phyloP scores from a whole-genome alignment of 1,139 yeast genomes.

The Pichia sp. region DNA sequence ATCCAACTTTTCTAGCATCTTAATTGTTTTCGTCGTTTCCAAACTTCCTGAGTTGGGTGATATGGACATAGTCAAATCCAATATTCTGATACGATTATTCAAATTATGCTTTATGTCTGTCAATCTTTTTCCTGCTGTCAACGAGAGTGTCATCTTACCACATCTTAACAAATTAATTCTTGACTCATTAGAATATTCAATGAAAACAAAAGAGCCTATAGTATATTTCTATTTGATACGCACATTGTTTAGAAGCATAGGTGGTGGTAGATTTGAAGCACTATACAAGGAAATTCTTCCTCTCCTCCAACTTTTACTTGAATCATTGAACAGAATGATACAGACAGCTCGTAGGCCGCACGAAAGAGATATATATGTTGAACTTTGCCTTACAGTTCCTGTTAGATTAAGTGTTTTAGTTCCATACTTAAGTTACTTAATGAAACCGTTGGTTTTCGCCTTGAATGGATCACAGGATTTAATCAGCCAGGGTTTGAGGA shows the following conservation, averaged over 20 bases:
- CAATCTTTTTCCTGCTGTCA: slow-evolving; percentile 77
- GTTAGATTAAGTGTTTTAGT: slow-evolving; percentile 88
- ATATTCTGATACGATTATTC: slow-evolving; percentile 76
- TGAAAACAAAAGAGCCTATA: slow-evolving; percentile 87
- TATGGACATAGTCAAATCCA: slow-evolving; percentile 69
- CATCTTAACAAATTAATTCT: slow-evolving; percentile 78
- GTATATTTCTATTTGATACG: slow-evolving; percentile 84
- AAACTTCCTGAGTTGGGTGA: slow-evolving; percentile 76
- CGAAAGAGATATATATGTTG: slow-evolving; percentile 90
- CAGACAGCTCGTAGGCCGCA: slow-evolving; percentile 80
- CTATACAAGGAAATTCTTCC: slow-evolving; percentile 91
- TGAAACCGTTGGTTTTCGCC: slow-evolving; percentile 88
- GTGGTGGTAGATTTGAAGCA: slow-evolving; percentile 92
- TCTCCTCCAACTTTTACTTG: slow-evolving; percentile 74
- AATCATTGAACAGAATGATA: slow-evolving; percentile 76
- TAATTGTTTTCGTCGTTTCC: slow-evolving; percentile 66
- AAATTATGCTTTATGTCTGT: slow-evolving; percentile 95
- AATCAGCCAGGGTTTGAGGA: slow-evolving; percentile 88
- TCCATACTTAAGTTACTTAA: slow-evolving; percentile 80
- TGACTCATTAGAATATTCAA: slow-evolving; percentile 70
- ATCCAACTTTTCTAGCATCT: slow-evolving; percentile 83
- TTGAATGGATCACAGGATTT: slow-evolving; percentile 86
- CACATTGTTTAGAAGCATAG: slow-evolving; percentile 85
- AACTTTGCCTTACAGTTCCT: slow-evolving; percentile 90
- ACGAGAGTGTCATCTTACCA: slow-evolving; percentile 81